Conservation (phyloP, 208 protist species). For the Trypanosoma rangeli region DNA sequence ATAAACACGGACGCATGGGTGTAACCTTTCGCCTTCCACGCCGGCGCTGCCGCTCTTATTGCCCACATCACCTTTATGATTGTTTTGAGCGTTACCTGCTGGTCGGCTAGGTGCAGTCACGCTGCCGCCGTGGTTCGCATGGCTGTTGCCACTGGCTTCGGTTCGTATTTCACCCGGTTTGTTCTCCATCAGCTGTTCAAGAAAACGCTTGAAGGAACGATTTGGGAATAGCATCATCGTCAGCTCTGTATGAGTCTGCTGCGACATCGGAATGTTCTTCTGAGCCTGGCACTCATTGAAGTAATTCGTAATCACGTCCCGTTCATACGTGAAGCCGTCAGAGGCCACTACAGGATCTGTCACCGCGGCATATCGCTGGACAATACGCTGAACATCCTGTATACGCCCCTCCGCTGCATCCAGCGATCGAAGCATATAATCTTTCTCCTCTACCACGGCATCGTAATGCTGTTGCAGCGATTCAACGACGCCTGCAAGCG, state of each 20-base stretch:
- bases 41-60: slow-evolving; percentile 11
- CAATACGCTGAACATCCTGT: slow-evolving; percentile 48
- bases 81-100: slow-evolving; percentile 10
- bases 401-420: slow-evolving; percentile 54
- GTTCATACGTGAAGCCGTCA: slow-evolving; percentile 93
- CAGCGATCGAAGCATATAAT: slow-evolving; percentile 42
- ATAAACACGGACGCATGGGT: slow-evolving; percentile 89
- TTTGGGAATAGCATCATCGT: slow-evolving; percentile 79
- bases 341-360: slow-evolving; percentile 86
- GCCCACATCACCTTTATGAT: slow-evolving; percentile 5
- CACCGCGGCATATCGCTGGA: slow-evolving; percentile 70
- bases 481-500: slow-evolving; percentile 41
- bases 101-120: background rate
- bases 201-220: slow-evolving; percentile 71
- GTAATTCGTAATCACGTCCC: slow-evolving; percentile 77
- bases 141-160: slow-evolving; percentile 5
- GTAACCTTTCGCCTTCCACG: slow-evolving; percentile 59
- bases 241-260: slow-evolving; percentile 66
- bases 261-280: slow-evolving; percentile 59
- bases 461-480: slow-evolving; percentile 63
- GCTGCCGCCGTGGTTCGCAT: slow-evolving; percentile 21
- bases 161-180: slow-evolving; percentile 20
- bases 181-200: slow-evolving; percentile 62
- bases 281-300: slow-evolving; percentile 50
- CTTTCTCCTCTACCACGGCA: slow-evolving; percentile 52